phyloP scores from a whole-genome alignment of 192 early-diverging fungal species.

The Cladochytrium replicatum region DNA sequence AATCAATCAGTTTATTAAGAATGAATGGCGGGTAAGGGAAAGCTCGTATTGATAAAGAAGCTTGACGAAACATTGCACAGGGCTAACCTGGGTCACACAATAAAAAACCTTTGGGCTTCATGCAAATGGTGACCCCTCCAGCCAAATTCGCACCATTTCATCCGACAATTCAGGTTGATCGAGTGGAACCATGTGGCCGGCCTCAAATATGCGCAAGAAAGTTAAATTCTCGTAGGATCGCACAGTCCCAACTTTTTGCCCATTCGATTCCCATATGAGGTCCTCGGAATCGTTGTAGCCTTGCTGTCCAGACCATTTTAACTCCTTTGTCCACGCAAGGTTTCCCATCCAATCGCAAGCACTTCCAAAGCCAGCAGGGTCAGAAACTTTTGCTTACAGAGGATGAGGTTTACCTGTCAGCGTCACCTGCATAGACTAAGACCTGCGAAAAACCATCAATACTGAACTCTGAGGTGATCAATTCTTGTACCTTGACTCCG shows the following conservation, averaged over 20 bases:
- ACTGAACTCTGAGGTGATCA: too few relatives aligned
- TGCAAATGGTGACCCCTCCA: too few relatives aligned
- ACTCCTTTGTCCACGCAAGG: conserved; percentile 77
- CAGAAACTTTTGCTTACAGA: conserved; percentile 82
- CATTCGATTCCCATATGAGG: conserved; percentile 56
- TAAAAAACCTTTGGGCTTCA: too few relatives aligned
- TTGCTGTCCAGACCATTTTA: conserved; percentile 75
- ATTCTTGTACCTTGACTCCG: conserved; percentile 68
- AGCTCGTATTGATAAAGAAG: too few relatives aligned
- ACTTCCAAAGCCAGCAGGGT: too few relatives aligned
- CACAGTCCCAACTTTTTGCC: conserved; percentile 52
- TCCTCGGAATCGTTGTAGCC: conserved; percentile 62
- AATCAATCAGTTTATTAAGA: too few relatives aligned
- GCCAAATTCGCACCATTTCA: too few relatives aligned
- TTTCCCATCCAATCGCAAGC: conserved; percentile 62
- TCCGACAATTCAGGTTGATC: too few relatives aligned
- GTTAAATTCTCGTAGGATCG: conserved; percentile 62
- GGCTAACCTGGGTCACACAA: too few relatives aligned
- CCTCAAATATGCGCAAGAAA: conserved; percentile 33
- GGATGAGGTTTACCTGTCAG: conserved; percentile 72
- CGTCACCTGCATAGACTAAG: conserved; percentile 86
- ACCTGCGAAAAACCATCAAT: too few relatives aligned
- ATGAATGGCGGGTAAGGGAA: too few relatives aligned
- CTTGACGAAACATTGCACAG: too few relatives aligned
- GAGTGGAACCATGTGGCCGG: conserved; percentile 21